Evolutionary conservation across 2,329 filamentous ascomycete species (phyloP), one percentile per base, ranked within the genome.

Genomic region (Fusarium irregulare): DNA sequence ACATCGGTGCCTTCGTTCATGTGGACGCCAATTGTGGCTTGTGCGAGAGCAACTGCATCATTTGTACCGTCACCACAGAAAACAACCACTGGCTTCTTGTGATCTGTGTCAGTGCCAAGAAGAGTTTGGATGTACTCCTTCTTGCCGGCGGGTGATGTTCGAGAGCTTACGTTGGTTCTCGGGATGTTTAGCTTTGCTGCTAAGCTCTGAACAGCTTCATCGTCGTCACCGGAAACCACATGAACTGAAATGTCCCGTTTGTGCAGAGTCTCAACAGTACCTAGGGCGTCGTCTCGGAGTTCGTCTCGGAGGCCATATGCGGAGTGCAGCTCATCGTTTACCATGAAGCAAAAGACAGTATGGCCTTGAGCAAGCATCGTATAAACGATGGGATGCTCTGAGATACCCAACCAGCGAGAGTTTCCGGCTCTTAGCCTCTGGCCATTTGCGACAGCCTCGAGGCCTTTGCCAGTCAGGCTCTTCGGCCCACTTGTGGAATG

Each of bases 51-150:
- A 4, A 88, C 84, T 0, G 92, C 91, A 74, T 95, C 92, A 76
- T 95, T 95, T 16, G 91, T 93, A 3, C 93, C 93, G 72, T 95
- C 92, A 34, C 92, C 92, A 53, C 87, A 86, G 78, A 95, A 94
- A 8, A 94, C 78, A 20, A 93, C 86, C 2, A 85, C 78, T 0
- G 80, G 73, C 42, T 75, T 68, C 34, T 73, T 73, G 8, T 37
- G 32, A 10, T 70, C 68, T 13, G 41, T 37, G 1, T 56, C 23
- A 4, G 46, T 48, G 12, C 50, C 66, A 9, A 82, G 76, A 7
- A 87, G 79, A 0, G 49, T 45, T 12, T 80, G 74, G 53, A 87
- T 79, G 64, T 86, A 86, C 0, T 66, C 77, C 25, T 80, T 77
- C 71, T 87, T 87, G 60, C 85, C 82, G 2, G 76, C 77, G 0